phyloP scores from a whole-genome alignment of 1,284 basidiomycete genomes.

The Wallemia ichthyophaga region DNA sequence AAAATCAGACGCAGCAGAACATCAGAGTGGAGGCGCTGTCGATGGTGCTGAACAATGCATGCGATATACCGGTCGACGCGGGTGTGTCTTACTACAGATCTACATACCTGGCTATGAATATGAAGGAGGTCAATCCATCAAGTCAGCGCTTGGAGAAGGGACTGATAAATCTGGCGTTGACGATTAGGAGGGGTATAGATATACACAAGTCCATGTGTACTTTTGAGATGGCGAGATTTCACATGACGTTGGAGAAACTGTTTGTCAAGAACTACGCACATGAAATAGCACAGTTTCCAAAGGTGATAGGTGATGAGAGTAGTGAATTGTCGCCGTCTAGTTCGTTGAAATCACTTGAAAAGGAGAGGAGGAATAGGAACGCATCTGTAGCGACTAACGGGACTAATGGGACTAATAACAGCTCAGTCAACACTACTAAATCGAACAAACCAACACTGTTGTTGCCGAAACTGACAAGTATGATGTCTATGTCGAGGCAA shows the following conservation, averaged over 20 bases:
- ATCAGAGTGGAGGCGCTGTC: constrained; percentile 31
- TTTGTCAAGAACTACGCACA: background rate
- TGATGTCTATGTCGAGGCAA: background rate
- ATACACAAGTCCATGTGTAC: constrained; percentile 57
- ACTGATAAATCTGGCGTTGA: constrained; percentile 25
- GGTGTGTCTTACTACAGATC: constrained; percentile 46
- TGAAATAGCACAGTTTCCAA: background rate
- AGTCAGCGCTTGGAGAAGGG: background rate
- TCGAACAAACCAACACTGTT: background rate
- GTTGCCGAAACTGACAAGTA: background rate
- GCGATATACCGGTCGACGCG: constrained; percentile 48
- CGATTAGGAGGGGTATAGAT: constrained; percentile 52
- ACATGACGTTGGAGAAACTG: constrained; percentile 14
- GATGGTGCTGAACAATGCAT: constrained; percentile 58
- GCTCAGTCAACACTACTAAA: background rate
- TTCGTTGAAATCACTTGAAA: background rate
- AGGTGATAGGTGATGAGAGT: background rate
- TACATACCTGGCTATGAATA: constrained; percentile 58
- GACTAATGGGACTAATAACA: background rate
- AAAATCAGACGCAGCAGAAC: constrained; percentile 25
- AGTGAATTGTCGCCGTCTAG: background rate
- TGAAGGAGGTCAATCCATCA: constrained; percentile 25
- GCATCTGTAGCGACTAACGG: background rate
- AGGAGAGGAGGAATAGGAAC: too few relatives aligned
- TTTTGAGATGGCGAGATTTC: constrained; percentile 63